phyloP scores from a whole-genome alignment of 805 yeast genomes.

The Ogataea allantospora region DNA sequence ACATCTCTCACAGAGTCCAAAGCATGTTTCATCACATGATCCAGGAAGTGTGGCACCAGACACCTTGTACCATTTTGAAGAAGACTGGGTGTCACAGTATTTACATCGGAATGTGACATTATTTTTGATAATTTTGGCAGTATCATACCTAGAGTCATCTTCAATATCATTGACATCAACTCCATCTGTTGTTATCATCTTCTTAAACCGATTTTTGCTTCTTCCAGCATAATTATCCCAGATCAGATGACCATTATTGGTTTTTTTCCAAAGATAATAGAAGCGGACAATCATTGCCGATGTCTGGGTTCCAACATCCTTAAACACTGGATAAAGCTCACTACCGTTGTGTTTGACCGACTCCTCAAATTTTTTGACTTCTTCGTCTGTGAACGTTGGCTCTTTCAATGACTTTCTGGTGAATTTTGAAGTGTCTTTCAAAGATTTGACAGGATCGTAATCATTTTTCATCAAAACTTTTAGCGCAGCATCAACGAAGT shows the following conservation, averaged over 20 bases:
- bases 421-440: slow-evolving; percentile 42
- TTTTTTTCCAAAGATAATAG: slow-evolving; percentile 91
- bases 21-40: slow-evolving; percentile 35
- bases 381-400: slow-evolving; percentile 70
- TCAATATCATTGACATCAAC: slow-evolving; percentile 44
- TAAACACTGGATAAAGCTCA: slow-evolving; percentile 71
- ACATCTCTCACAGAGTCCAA: slow-evolving; percentile 80
- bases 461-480: slow-evolving; percentile 49
- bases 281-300: slow-evolving; percentile 79
- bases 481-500: slow-evolving; percentile 75
- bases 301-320: slow-evolving; percentile 71
- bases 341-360: slow-evolving; percentile 74
- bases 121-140: slow-evolving; percentile 42
- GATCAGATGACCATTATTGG: slow-evolving; percentile 65
- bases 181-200: slow-evolving; percentile 44
- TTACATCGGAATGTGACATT: slow-evolving; percentile 58
- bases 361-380: slow-evolving; percentile 65
- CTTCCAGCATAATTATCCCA: slow-evolving; percentile 85
- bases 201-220: slow-evolving; percentile 51
- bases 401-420: slow-evolving; percentile 64
- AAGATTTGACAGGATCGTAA: slow-evolving; percentile 53
- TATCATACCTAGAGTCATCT: slow-evolving; percentile 73
- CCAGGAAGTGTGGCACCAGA: slow-evolving; percentile 55
- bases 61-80: slow-evolving; percentile 66
- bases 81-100: slow-evolving; percentile 59